Conservation (phyloP, 345 rosid species). For the Camelina hispida region DNA sequence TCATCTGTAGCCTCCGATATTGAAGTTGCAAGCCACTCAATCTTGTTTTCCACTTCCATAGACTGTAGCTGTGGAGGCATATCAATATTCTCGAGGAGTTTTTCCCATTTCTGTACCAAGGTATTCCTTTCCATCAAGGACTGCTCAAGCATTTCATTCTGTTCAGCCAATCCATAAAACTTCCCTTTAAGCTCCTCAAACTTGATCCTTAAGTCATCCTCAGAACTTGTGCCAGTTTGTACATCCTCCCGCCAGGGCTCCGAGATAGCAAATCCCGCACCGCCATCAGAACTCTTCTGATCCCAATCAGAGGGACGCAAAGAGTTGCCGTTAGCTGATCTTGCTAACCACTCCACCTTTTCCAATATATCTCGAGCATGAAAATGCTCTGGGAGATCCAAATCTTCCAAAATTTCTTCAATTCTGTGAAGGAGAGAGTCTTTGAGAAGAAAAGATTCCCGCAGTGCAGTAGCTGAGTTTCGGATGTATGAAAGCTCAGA, state of each 20-base stretch:
- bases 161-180: conserved; percentile 94
- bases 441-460: conserved; percentile 95
- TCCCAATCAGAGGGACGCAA: conserved; percentile 71
- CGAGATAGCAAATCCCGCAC: conserved; percentile 59
- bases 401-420: conserved; percentile 92
- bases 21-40: conserved; percentile 82
- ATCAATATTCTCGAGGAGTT: conserved; percentile 64
- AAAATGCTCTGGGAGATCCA: conserved; percentile 89
- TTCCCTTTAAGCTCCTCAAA: conserved; percentile 88
- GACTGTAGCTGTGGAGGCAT: conserved; percentile 73
- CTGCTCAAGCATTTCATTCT: conserved; percentile 98
- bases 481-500: conserved; percentile 98
- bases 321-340: conserved; percentile 66
- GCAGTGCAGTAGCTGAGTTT: conserved; percentile 88
- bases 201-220: conserved; percentile 77
- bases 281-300: conserved; percentile 72
- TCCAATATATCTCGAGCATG: conserved; percentile 86
- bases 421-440: conserved; percentile 93
- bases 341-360: conserved; percentile 93
- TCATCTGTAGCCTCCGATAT: conserved; percentile 67
- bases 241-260: conserved; percentile 88
- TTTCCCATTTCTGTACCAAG: conserved; percentile 93
- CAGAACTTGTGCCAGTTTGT: conserved; percentile 59
- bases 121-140: conserved; percentile 89
- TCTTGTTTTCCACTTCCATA: conserved; percentile 77